Conservation (phyloP, 441 rosid genomes). For the Syzygium malaccense region DNA sequence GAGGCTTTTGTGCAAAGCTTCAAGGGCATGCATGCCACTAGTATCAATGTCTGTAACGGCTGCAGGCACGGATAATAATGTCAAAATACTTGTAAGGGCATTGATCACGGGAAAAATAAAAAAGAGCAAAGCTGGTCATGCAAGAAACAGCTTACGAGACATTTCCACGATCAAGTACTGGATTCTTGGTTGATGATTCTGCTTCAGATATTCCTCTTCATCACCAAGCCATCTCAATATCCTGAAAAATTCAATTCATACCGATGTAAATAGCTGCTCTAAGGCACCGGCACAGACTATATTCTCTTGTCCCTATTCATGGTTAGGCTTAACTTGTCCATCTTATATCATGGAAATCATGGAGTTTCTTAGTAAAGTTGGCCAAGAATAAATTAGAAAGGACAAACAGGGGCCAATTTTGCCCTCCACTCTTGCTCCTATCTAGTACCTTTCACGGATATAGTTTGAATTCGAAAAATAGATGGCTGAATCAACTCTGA, state of each 20-base stretch:
- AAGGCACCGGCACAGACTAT: not conserved
- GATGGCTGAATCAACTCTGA: not conserved
- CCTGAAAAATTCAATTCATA: not conserved
- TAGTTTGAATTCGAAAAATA: not conserved
- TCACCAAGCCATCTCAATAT: not conserved
- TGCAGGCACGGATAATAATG: not conserved
- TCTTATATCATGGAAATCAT: not conserved
- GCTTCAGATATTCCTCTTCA: not conserved
- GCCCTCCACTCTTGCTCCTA: not conserved
- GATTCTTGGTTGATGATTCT: not conserved
- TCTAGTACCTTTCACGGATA: not conserved
- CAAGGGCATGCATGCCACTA: not conserved
- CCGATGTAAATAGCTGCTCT: not conserved
- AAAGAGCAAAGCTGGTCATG: not conserved
- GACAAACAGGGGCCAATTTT: not conserved
- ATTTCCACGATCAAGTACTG: not conserved
- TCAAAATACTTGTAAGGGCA: not conserved
- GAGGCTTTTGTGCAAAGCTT: not conserved
- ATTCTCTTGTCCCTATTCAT: not conserved
- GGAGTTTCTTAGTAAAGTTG: not conserved
- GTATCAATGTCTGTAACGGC: slow-evolving; percentile 1
- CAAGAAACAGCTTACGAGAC: not conserved
- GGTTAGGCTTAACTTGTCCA: not conserved
- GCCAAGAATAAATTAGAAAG: not conserved
- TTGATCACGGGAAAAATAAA: not conserved